Percentiles rank a stretch among this genome's conserved stretches.
Evolutionary conservation across 2,329 filamentous ascomycete genomes (phyloP).

Genomic region (Thelonectria blattea): DNA sequence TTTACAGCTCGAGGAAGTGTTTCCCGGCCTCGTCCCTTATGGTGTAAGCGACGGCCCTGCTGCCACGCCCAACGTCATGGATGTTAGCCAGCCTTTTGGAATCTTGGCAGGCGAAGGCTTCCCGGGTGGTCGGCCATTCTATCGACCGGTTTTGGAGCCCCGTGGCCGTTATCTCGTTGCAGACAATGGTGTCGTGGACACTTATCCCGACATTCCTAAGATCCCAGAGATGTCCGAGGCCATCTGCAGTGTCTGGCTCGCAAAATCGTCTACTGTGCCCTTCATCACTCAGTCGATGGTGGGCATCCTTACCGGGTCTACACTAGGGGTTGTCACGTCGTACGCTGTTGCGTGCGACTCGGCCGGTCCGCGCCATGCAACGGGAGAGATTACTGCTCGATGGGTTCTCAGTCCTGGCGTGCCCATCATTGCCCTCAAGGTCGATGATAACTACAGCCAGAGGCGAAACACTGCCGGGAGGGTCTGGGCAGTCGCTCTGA

Average conservation of each 20-base stretch:
- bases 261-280: conserved; percentile 77
- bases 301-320: conserved; percentile 83
- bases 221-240: conserved; percentile 73
- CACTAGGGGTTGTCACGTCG: conserved; percentile 79
- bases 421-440: conserved; percentile 81
- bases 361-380: conserved; percentile 66
- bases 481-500: conserved; percentile 91
- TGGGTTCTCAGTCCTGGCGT: conserved; percentile 94
- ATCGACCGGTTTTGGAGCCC: conserved; percentile 74
- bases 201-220: conserved; percentile 76
- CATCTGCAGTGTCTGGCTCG: conserved; percentile 85
- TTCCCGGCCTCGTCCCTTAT: conserved; percentile 75
- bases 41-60: conserved; percentile 81
- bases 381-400: conserved; percentile 82
- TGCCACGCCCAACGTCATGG: conserved; percentile 84
- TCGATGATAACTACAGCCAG: conserved; percentile 82
- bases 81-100: conserved; percentile 85
- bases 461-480: conserved; percentile 73
- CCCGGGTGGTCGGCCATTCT: conserved; percentile 82
- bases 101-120: conserved; percentile 86
- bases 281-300: conserved; percentile 76
- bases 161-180: conserved; percentile 75
- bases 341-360: conserved; percentile 73
- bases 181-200: conserved; percentile 65
- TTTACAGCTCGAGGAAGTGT: conserved; percentile 78